phyloP scores from a whole-genome alignment of 768 basidiomycete genomes.

The Exsudoporus frostii region DNA sequence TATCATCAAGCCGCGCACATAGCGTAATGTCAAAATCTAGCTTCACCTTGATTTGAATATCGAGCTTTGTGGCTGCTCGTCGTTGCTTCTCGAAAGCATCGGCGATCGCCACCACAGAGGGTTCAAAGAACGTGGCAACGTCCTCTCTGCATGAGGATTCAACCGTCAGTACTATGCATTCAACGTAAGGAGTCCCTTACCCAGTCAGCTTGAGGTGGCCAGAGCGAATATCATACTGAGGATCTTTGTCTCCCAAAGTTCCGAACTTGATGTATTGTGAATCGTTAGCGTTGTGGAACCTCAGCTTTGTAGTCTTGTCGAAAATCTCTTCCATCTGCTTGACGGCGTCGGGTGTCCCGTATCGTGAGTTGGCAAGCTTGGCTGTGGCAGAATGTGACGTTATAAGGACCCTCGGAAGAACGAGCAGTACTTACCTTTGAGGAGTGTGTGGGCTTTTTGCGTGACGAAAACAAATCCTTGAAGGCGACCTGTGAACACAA shows the following conservation, averaged over 20 bases:
- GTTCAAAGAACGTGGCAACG: conserved; percentile 41
- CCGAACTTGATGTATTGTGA: conserved; percentile 41
- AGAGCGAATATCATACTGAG: conserved; percentile 30
- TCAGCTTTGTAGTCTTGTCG: conserved; percentile 36
- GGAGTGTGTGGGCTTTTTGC: conserved; percentile 23
- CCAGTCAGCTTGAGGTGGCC: conserved; percentile 38
- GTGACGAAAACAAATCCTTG: conserved; percentile 39
- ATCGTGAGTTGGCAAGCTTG: conserved; percentile 29
- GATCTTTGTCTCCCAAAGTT: conserved; percentile 33
- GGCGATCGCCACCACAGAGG: conserved; percentile 36
- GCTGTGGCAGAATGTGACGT: conserved; percentile 12
- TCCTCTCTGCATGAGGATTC: conserved; percentile 24
- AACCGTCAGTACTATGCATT: neutral
- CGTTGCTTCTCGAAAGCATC: conserved; percentile 33
- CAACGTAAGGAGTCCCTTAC: conserved; percentile 20
- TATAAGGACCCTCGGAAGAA: neutral
- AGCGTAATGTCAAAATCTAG: too few species aligned
- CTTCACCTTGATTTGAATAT: conserved; percentile 27
- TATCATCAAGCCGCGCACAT: neutral
- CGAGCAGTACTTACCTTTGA: conserved; percentile 21
- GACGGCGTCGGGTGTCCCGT: conserved; percentile 29
- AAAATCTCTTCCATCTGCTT: conserved; percentile 33
- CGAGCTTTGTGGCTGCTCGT: conserved; percentile 11
- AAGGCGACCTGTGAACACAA: conserved; percentile 29
- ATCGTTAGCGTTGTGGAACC: conserved; percentile 35